A percentile compares a stretch with the other conserved stretches of the same genome.
Conservation (phyloP, 75 land plant species). For the Sequoiadendron giganteum region DNA sequence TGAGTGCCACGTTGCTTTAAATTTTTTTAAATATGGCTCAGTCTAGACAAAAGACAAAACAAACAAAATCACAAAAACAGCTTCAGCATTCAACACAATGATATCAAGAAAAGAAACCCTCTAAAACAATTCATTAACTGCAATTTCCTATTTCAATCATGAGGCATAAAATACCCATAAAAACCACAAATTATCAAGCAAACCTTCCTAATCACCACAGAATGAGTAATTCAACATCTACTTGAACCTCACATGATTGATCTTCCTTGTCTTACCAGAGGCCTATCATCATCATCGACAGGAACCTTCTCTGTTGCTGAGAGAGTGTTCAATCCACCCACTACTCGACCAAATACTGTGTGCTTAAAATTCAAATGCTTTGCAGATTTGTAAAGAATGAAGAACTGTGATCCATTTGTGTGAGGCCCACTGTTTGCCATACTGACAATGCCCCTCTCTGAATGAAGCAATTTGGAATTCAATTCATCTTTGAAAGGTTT, state of each 20-base stretch:
- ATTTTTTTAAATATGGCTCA: neutral
- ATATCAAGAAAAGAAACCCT: neutral
- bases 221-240: neutral
- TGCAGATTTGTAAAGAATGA: conserved; percentile 93
- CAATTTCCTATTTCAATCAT: neutral
- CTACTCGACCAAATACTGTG: conserved; percentile 92
- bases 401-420: conserved; percentile 95
- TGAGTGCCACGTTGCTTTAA: neutral
- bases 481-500: conserved; percentile 97
- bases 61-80: neutral
- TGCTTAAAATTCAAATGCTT: conserved; percentile 92
- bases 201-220: neutral
- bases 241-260: neutral
- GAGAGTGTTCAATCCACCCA: conserved; percentile 84
- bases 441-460: conserved; percentile 90
- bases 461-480: conserved; percentile 83
- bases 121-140: neutral
- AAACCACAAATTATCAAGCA: neutral
- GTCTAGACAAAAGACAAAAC: neutral
- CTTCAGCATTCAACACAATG: neutral
- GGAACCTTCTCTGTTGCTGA: conserved; percentile 95
- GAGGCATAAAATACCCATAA: neutral
- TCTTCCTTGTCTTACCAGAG: conserved; percentile 48
- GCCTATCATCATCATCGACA: conserved; percentile 89
- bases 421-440: conserved; percentile 99